Conservation (phyloP, 208 protist genomes). For the Wallacemonas sp. region DNA sequence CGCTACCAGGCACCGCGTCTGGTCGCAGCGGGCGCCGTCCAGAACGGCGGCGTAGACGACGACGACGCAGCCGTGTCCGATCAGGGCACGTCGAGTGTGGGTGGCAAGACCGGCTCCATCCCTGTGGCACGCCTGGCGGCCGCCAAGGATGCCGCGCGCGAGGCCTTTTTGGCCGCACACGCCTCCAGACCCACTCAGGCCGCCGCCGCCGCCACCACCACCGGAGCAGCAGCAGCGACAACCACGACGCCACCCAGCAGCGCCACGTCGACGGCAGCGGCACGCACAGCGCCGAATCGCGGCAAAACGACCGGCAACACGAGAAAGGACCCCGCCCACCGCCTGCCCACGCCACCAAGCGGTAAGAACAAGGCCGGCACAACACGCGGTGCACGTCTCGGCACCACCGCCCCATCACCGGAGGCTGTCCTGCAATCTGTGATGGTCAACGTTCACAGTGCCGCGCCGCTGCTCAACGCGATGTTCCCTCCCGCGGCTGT, state of each 20-base stretch:
- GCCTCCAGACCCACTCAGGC: background rate
- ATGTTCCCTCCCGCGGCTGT: slow-evolving; percentile 22
- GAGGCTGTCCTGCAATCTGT: slow-evolving; percentile 18
- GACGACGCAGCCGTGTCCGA: background rate
- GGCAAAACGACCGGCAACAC: background rate
- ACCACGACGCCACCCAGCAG: background rate
- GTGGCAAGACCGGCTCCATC: slow-evolving; percentile 17
- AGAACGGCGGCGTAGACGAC: background rate
- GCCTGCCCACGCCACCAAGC: slow-evolving; percentile 15
- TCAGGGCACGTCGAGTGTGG: too few species aligned
- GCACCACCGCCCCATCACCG: background rate
- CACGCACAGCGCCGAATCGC: background rate
- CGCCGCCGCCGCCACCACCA: background rate
- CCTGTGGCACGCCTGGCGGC: slow-evolving; percentile 23
- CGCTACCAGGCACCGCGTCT: slow-evolving; percentile 17
- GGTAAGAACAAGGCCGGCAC: background rate
- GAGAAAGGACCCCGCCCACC: slow-evolving; percentile 15
- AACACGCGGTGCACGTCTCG: background rate
- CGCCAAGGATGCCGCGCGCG: slow-evolving; percentile 28
- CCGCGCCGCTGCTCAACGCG: slow-evolving; percentile 21
- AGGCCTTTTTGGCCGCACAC: slow-evolving; percentile 15
- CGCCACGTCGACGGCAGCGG: background rate
- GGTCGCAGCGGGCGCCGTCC: background rate
- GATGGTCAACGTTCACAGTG: slow-evolving; percentile 15
- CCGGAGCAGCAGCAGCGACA: background rate